Evolutionary conservation across 129 eudicot genomes (phyloP).

Genomic region (Artemisia argyi): DNA sequence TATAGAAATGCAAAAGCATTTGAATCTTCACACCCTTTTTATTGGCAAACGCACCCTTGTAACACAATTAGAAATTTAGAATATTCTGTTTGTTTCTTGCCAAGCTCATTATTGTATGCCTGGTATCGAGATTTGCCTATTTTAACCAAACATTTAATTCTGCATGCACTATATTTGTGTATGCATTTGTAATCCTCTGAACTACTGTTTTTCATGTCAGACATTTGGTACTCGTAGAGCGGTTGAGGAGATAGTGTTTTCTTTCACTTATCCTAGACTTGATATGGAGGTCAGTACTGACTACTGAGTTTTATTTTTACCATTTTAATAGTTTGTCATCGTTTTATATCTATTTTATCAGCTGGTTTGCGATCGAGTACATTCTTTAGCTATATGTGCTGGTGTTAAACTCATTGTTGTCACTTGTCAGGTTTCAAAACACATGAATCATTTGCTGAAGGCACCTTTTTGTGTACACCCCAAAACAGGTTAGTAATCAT

Average conservation of each 20-base stretch:
- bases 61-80: constrained; percentile 4
- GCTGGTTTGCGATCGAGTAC: constrained; percentile 13
- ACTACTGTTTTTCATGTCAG: constrained; percentile 38
- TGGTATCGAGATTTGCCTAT: neutral
- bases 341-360: no score
- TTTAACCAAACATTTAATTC: neutral
- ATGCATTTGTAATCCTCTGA: constrained; percentile 3
- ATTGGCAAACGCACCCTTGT: neutral
- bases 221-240: constrained; percentile 68
- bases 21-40: no score
- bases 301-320: constrained; percentile 8
- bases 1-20: no score
- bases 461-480: constrained; percentile 98
- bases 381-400: neutral
- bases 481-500: constrained; percentile 68
- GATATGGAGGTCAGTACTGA: constrained; percentile 80
- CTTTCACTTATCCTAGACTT: constrained; percentile 89
- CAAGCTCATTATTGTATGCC: neutral
- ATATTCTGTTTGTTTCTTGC: neutral
- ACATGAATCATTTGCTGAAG: constrained; percentile 94
- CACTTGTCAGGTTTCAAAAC: constrained; percentile 80
- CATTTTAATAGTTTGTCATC: neutral
- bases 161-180: neutral
- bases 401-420: constrained; percentile 10
- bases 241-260: constrained; percentile 86